Conservation (phyloP, 2,329 filamentous ascomycete species). For the Fusarium robinianum region DNA sequence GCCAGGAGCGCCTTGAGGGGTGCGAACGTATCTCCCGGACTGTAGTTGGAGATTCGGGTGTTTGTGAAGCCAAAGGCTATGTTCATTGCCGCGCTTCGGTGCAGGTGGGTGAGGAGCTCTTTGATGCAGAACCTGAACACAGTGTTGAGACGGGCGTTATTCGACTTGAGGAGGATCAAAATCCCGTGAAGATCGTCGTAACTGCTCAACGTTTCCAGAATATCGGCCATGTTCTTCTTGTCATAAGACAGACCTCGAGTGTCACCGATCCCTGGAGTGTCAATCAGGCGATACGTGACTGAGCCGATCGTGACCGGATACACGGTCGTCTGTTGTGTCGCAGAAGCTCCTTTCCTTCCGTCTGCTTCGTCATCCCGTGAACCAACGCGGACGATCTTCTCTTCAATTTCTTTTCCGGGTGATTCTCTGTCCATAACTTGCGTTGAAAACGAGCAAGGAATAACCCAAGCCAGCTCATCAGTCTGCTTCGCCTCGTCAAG, state of each 20-base stretch:
- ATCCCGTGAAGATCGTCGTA: slow-evolving; percentile 23
- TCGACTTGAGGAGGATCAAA: slow-evolving; percentile 20
- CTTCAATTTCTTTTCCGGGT: slow-evolving; percentile 1
- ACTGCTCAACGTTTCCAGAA: slow-evolving; percentile 6
- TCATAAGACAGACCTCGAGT: slow-evolving; percentile 17
- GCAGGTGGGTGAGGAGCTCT: slow-evolving; percentile 13
- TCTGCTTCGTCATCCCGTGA: slow-evolving; percentile 18
- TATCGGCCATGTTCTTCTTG: slow-evolving; percentile 17
- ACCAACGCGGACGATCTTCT: slow-evolving; percentile 13
- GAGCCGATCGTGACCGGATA: slow-evolving; percentile 3
- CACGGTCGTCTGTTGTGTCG: slow-evolving; percentile 10
- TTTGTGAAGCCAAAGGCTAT: slow-evolving; percentile 25
- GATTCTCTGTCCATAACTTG: slow-evolving; percentile 2
- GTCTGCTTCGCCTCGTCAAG: slow-evolving; percentile 43
- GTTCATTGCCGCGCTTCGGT: slow-evolving; percentile 18
- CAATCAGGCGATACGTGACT: slow-evolving; percentile 10
- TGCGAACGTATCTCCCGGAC: slow-evolving; percentile 1
- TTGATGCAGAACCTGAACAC: slow-evolving; percentile 22
- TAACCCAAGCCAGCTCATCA: slow-evolving; percentile 6
- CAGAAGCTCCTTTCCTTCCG: slow-evolving; percentile 12
- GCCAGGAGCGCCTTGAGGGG: slow-evolving; percentile 8
- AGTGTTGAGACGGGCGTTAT: slow-evolving; percentile 3
- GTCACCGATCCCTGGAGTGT: slow-evolving; percentile 23
- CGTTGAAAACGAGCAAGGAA: slow-evolving; percentile 27
- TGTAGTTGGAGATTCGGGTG: slow-evolving; percentile 14